A percentile compares a stretch with the other conserved stretches of the same genome.
phyloP scores from a whole-genome alignment of 2,329 filamentous ascomycete species.

The Cordyceps javanica region DNA sequence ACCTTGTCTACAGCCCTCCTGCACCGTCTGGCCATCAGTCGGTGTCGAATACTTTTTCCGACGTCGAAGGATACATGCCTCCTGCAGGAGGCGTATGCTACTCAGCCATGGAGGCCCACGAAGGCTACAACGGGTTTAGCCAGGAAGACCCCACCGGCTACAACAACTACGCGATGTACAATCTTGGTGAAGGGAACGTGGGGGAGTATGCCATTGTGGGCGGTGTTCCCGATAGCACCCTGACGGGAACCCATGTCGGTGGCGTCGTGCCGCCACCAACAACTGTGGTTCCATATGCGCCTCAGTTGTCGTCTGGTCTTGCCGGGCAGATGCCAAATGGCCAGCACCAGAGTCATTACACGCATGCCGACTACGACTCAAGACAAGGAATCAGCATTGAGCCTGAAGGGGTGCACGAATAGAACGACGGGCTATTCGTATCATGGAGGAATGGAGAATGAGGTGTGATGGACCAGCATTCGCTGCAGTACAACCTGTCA shows the following conservation, averaged over 20 bases:
- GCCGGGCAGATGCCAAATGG: neutral
- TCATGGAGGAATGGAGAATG: neutral
- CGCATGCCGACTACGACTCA: neutral
- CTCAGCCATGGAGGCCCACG: neutral
- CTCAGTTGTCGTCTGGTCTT: neutral
- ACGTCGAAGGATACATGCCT: slow-evolving; percentile 2
- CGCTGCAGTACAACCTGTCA: slow-evolving; percentile 2
- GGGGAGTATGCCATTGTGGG: neutral
- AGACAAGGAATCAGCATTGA: neutral
- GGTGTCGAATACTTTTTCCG: neutral
- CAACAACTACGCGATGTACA: neutral
- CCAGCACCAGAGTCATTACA: neutral
- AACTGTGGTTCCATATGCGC: neutral
- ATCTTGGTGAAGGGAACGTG: neutral
- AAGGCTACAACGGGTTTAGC: neutral
- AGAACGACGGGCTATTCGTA: neutral
- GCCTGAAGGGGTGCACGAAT: neutral
- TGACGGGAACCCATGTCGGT: neutral
- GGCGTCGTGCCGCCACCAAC: neutral
- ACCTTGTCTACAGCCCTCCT: neutral
- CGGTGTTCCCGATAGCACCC: neutral
- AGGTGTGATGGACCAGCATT: neutral
- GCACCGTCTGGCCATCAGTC: too few relatives aligned
- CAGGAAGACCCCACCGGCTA: neutral
- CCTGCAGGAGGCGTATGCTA: neutral